phyloP scores from a whole-genome alignment of 208 protist species.

The Trypanosoma brucei region DNA sequence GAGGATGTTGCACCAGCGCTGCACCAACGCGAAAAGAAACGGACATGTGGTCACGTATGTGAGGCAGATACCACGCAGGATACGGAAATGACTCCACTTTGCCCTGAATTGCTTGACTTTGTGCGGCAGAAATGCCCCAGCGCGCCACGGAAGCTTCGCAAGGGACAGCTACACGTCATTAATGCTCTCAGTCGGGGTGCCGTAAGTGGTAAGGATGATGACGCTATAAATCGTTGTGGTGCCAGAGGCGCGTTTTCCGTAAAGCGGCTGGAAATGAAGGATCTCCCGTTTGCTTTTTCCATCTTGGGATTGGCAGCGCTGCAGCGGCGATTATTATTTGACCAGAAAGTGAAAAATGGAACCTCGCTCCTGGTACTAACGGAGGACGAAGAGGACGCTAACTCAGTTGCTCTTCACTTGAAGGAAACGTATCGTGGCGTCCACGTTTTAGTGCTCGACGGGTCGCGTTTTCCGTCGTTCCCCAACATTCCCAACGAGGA shows the following conservation, averaged over 20 bases:
- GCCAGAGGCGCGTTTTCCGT: conserved; percentile 18
- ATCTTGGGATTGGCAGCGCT: conserved; percentile 26
- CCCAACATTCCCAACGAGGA: conserved; percentile 13
- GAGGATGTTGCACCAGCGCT: conserved; percentile 62
- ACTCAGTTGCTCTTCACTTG: conserved; percentile 20
- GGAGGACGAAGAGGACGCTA: conserved; percentile 26
- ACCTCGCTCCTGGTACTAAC: conserved; percentile 38
- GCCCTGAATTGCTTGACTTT: conserved; percentile 17
- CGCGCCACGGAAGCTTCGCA: conserved; percentile 17
- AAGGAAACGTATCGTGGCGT: conserved; percentile 26
- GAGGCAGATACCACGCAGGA: neutral
- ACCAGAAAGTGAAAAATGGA: neutral
- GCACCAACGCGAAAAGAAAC: conserved; percentile 17
- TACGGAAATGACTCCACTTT: conserved; percentile 4
- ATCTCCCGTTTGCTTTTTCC: conserved; percentile 21
- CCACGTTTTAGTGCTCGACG: conserved; percentile 24
- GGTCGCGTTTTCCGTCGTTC: conserved; percentile 23
- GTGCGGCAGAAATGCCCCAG: conserved; percentile 12
- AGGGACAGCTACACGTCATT: conserved; percentile 20
- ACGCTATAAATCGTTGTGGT: neutral
- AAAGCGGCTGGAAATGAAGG: conserved; percentile 26
- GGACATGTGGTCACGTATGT: neutral
- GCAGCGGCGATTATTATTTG: conserved; percentile 21
- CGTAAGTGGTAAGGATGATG: neutral
- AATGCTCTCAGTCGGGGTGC: conserved; percentile 13